These are phyloP conservation scores for Conoideocrella luteorostrata DNA, from an alignment of 2,329 filamentous ascomycete species.

Conservation along the genomic window DNA sequence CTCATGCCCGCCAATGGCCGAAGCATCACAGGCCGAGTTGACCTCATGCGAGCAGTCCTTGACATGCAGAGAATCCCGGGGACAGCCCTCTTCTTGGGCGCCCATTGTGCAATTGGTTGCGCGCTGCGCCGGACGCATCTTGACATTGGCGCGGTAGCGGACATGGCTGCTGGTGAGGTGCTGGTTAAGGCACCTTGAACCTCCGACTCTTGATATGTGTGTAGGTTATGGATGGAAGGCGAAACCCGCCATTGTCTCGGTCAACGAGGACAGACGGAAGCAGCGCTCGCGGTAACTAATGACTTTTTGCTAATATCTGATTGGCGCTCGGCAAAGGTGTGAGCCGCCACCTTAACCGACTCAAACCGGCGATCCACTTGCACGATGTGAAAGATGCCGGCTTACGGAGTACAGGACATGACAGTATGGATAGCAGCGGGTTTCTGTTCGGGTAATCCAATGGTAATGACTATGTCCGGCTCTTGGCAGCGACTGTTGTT, in stretches of 20 bases:
- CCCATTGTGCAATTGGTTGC: conserved; percentile 24
- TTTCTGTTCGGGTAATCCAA: too few relatives aligned
- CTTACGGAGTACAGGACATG: too few relatives aligned
- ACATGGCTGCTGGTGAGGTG: conserved; percentile 21
- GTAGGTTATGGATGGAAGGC: too few relatives aligned
- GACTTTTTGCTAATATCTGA: conserved; percentile 8
- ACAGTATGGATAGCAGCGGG: too few relatives aligned
- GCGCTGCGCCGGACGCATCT: conserved; percentile 33
- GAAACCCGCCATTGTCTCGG: too few relatives aligned
- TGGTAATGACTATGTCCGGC: too few relatives aligned
- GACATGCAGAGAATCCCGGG: conserved; percentile 15
- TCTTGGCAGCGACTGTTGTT: too few relatives aligned
- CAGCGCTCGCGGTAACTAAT: conserved; percentile 2
- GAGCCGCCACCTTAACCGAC: conserved; percentile 2
- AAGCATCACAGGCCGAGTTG: conserved; percentile 15
- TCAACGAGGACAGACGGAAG: background rate
- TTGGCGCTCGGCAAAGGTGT: conserved; percentile 5
- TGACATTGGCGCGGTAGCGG: conserved; percentile 30
- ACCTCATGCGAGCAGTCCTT: conserved; percentile 11
- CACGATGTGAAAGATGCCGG: background rate
- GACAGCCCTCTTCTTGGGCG: conserved; percentile 18
- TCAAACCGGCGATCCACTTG: conserved; percentile 2
- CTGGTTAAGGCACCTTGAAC: background rate
- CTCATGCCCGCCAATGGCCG: conserved; percentile 19
- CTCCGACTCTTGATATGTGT: too few relatives aligned